Conservation (phyloP, 1,284 basidiomycete species). For the Pseudozyma sp. region DNA sequence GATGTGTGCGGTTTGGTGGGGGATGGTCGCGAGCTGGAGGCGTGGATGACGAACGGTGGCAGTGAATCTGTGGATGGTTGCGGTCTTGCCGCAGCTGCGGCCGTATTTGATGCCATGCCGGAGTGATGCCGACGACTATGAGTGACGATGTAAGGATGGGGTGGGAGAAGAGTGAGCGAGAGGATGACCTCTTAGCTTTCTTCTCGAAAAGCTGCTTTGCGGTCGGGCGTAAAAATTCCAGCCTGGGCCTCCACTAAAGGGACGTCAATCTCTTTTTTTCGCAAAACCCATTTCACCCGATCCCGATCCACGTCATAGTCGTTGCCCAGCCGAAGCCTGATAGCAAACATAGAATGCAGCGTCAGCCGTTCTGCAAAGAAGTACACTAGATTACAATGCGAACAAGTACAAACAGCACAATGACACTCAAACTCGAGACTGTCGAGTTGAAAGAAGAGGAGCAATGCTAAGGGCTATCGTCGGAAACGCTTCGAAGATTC, state of each 20-base stretch:
- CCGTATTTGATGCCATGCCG: not conserved
- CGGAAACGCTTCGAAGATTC: conserved; percentile 17
- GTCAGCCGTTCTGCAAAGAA: too few relatives aligned
- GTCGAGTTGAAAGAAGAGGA: not conserved
- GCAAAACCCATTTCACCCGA: not conserved
- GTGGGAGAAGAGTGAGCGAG: not conserved
- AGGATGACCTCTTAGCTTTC: not conserved
- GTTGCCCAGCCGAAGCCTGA: too few relatives aligned
- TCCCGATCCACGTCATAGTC: not conserved
- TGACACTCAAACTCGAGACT: too few relatives aligned
- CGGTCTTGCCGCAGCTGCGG: not conserved
- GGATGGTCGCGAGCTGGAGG: conserved; percentile 29
- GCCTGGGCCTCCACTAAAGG: conserved; percentile 3
- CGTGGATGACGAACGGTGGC: conserved; percentile 31
- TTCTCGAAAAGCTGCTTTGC: not conserved
- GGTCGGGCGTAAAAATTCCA: conserved; percentile 9
- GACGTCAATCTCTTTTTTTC: not conserved
- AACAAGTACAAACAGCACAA: too few relatives aligned
- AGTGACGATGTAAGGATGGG: not conserved
- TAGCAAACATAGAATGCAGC: too few relatives aligned
- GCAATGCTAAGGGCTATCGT: conserved; percentile 1
- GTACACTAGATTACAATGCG: too few relatives aligned
- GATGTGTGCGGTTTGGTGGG: conserved; percentile 3
- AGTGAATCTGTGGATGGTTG: conserved; percentile 4
- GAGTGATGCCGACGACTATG: not conserved